Conservation (phyloP, 1,139 yeast genomes). For the Geotrichum histeridarum region DNA sequence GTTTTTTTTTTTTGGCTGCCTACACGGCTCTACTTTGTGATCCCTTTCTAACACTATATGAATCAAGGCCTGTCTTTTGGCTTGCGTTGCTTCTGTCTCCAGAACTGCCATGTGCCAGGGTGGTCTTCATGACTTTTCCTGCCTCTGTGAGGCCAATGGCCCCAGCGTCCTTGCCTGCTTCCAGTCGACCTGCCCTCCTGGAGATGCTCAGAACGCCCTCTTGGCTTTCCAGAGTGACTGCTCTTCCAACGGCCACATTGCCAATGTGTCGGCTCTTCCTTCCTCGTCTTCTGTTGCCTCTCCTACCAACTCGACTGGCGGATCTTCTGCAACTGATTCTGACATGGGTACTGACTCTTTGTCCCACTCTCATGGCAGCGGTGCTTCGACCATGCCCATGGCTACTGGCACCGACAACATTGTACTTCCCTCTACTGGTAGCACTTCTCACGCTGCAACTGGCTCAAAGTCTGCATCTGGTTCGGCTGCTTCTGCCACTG, state of each 20-base stretch:
- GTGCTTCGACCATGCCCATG: no score
- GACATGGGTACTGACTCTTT: background rate
- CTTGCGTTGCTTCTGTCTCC: constrained; percentile 73
- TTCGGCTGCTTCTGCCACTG: constrained; percentile 1
- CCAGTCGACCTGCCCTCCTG: constrained; percentile 59
- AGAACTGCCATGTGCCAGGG: constrained; percentile 53
- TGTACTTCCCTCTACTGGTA: background rate
- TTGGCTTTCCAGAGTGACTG: constrained; percentile 48
- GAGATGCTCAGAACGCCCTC: constrained; percentile 52
- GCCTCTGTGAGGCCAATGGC: constrained; percentile 58
- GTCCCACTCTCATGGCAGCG: constrained; percentile 1
- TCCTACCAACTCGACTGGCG: background rate
- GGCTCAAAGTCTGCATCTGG: background rate
- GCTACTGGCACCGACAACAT: background rate
- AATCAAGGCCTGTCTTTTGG: constrained; percentile 70
- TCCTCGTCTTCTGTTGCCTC: constrained; percentile 20
- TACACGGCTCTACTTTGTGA: background rate
- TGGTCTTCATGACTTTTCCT: constrained; percentile 52
- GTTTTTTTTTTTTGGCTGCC: constrained; percentile 2
- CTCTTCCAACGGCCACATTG: constrained; percentile 29
- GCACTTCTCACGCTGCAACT: constrained; percentile 2
- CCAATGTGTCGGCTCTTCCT: constrained; percentile 35
- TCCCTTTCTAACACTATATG: background rate
- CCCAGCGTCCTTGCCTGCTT: constrained; percentile 55
- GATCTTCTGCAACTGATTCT: background rate